Percentiles rank a stretch among this genome's conserved stretches.
Evolutionary conservation across 768 basidiomycete species (phyloP).

Genomic region (Boletellus emodensis): DNA sequence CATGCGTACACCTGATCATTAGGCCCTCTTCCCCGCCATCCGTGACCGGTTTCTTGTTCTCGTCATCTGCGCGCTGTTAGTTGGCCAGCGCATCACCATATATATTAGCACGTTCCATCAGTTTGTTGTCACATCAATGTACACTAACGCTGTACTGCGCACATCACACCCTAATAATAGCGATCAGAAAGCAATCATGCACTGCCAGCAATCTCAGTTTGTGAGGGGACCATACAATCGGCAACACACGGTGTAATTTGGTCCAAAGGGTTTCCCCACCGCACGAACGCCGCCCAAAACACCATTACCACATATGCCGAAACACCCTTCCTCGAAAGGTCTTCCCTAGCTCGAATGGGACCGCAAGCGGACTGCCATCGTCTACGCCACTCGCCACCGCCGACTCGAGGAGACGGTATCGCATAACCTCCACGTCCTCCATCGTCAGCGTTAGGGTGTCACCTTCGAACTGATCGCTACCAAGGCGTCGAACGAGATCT

Average conservation of each 20-base stretch:
- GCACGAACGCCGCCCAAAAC: not conserved
- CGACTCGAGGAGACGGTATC: constrained; percentile 10
- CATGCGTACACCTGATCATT: constrained; percentile 30
- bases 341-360: constrained; percentile 21
- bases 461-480: not conserved
- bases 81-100: not conserved
- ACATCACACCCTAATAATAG: not conserved
- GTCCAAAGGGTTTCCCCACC: not conserved
- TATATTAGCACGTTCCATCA: not conserved
- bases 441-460: constrained; percentile 16
- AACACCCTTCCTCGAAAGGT: constrained; percentile 20
- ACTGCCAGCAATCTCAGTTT: not conserved
- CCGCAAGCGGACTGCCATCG: constrained; percentile 9
- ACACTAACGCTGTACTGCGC: not conserved
- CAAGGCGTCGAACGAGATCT: not conserved
- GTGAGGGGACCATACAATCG: not conserved
- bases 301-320: constrained; percentile 24
- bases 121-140: not conserved
- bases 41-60: not conserved
- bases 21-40: not conserved
- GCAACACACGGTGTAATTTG: not conserved
- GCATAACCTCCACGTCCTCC: constrained; percentile 16
- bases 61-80: too few species aligned
- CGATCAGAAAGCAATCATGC: not conserved
- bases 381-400: constrained; percentile 1